Evolutionary conservation across 768 basidiomycete species (phyloP), one percentile per base, ranked within the genome.

Genomic region (Lactarius sanguifluus): DNA sequence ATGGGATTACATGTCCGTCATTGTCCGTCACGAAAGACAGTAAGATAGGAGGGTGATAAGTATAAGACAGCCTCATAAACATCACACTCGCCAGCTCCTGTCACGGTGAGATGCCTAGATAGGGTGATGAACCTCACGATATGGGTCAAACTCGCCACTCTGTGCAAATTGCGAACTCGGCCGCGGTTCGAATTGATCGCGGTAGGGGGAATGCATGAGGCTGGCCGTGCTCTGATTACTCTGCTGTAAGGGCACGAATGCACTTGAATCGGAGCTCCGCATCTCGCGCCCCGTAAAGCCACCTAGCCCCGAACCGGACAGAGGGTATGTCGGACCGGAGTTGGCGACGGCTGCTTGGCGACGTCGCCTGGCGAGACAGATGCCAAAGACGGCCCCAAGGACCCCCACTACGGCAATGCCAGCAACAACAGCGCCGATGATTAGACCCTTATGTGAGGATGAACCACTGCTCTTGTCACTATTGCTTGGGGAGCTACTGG

Each of bases 171-270:
- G 67, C 50, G 68, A 76, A 64, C 69, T 63, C 34, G 63, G 43
- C 23, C 54, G 65, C 55, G 61, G 50, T 64, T 71, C 62, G 54
- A 69, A 71, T 57, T 76, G 75, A 63, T 81, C 79, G 62, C 72
- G 76, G 70, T 79, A 79, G 20, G 75, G 76, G 64, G 73, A 68
- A 56, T 79, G 78, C 66, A 77, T 71, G 43, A 77, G 75, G 69
- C 75, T 73, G 23, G 74, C 80, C 3, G 63, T 58, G 73, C 86
- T 89, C 57, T 80, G 79, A 69, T 85, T 85, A 38, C 82, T 83
- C 73, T 87, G 87, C 70, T 85, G 83, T 71, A 91, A 75, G n/a
- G 90, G 89, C 60, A 88, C 79, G 72, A 91, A 90, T 41, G 88
- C 83, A 68, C 86, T 87, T 71, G 87, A 85, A 77, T 88, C 85